Evolutionary conservation across 257 asterid species (phyloP).

Genomic region (Prunella vulgaris): DNA sequence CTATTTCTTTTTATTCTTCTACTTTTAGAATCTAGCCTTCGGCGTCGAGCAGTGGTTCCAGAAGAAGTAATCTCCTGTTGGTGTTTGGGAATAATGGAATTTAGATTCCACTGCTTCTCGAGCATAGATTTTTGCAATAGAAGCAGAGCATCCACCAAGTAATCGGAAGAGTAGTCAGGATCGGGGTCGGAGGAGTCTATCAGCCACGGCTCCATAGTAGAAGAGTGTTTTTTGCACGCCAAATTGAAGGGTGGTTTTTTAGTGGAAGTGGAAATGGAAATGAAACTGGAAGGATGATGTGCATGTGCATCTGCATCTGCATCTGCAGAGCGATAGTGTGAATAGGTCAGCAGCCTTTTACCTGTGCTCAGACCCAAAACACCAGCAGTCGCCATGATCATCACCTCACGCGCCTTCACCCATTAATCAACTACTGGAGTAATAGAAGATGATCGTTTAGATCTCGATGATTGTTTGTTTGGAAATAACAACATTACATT

Average conservation of each 20-base stretch:
- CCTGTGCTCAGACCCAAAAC: slow-evolving; percentile 71
- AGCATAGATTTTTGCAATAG: slow-evolving; percentile 84
- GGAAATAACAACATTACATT: not conserved
- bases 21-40: slow-evolving; percentile 41
- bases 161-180: slow-evolving; percentile 23
- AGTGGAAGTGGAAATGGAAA: slow-evolving; percentile 16
- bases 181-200: not conserved
- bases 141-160: slow-evolving; percentile 63
- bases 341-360: slow-evolving; percentile 55
- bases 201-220: slow-evolving; percentile 33
- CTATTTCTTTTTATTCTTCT: too few species aligned
- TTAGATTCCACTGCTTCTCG: slow-evolving; percentile 87
- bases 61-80: slow-evolving; percentile 37
- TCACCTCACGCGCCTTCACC: not conserved
- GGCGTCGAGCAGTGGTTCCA: slow-evolving; percentile 68
- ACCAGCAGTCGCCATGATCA: slow-evolving; percentile 73
- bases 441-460: slow-evolving; percentile 25
- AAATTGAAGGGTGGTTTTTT: slow-evolving; percentile 38
- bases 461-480: slow-evolving; percentile 20
- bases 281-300: slow-evolving; percentile 27
- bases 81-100: not conserved
- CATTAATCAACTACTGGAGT: too few species aligned
- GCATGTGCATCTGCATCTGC: slow-evolving; percentile 23
- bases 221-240: too few species aligned
- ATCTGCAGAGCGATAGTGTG: slow-evolving; percentile 70